Evolutionary conservation across 768 basidiomycete genomes (phyloP).

Genomic region (Sutorius australiensis): DNA sequence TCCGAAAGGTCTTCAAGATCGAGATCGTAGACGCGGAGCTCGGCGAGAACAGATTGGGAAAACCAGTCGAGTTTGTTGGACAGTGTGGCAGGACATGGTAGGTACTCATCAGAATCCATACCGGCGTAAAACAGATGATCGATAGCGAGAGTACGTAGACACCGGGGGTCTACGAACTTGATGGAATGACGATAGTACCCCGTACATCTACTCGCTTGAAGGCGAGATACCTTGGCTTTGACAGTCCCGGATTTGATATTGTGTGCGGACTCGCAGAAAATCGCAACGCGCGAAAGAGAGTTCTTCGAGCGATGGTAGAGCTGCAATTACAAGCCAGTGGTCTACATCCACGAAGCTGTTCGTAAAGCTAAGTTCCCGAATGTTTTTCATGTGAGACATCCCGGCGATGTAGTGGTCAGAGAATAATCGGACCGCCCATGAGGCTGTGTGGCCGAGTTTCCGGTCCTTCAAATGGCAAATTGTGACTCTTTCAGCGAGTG

Average conservation of each 20-base stretch:
- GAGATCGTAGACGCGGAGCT: not conserved
- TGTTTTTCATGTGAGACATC: constrained; percentile 16
- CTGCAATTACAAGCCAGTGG: constrained; percentile 16
- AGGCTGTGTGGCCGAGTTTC: not conserved
- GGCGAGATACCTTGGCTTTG: constrained; percentile 6
- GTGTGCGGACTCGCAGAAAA: not conserved
- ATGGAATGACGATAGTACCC: not conserved
- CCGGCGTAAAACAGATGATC: too few relatives aligned
- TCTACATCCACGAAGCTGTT: constrained; percentile 5
- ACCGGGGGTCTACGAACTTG: not conserved
- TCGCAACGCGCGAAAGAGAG: constrained; percentile 8
- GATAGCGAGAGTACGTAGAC: not conserved
- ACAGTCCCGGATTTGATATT: not conserved
- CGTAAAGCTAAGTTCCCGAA: constrained; percentile 13
- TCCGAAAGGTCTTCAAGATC: too few relatives aligned
- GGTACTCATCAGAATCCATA: too few relatives aligned
- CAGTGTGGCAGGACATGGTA: too few relatives aligned
- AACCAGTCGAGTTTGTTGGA: not conserved
- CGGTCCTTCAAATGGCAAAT: constrained; percentile 12
- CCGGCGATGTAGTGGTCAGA: not conserved
- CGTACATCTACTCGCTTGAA: not conserved
- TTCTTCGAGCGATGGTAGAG: constrained; percentile 12
- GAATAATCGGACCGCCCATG: constrained; percentile 4
- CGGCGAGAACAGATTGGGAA: not conserved
- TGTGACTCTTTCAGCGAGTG: constrained; percentile 31